Conservation (phyloP, 1,284 basidiomycete genomes). For the Rhodotorula glutinis region DNA sequence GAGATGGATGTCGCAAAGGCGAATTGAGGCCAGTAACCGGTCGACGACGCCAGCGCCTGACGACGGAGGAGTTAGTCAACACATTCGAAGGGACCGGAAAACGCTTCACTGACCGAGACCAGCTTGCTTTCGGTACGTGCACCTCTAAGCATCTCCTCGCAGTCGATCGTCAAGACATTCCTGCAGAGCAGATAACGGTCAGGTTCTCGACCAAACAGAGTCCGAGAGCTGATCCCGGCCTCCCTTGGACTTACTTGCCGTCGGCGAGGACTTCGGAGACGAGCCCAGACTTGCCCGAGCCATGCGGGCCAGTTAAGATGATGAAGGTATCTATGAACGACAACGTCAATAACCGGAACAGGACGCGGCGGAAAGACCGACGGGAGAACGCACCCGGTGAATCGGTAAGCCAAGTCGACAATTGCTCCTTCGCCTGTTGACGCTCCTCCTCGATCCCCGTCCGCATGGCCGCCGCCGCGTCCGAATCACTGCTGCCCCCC, state of each 20-base stretch:
- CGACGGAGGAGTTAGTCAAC: not conserved
- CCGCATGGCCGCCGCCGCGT: conserved; percentile 2
- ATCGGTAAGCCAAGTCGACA: conserved; percentile 70
- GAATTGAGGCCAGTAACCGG: conserved; percentile 79
- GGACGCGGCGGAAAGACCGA: not conserved
- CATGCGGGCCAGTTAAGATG: conserved; percentile 83
- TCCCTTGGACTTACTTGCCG: conserved; percentile 25
- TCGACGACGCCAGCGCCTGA: conserved; percentile 30
- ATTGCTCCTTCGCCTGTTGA: conserved; percentile 63
- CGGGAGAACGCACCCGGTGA: conserved; percentile 57
- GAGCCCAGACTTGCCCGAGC: conserved; percentile 80
- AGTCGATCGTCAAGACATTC: conserved; percentile 73
- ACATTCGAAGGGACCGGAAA: too few relatives aligned
- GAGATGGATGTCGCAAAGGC: conserved; percentile 66
- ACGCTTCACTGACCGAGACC: conserved; percentile 51
- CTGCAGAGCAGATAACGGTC: too few relatives aligned
- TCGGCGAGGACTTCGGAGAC: conserved; percentile 55
- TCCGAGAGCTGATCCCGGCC: too few relatives aligned
- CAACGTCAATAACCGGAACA: conserved; percentile 40
- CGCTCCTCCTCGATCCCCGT: conserved; percentile 42
- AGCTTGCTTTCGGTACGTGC: conserved; percentile 66
- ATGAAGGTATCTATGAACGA: conserved; percentile 54
- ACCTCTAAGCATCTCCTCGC: conserved; percentile 68
- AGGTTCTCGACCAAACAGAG: too few relatives aligned
- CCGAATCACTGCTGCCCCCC: not conserved